Base-by-base conservation (phyloP, 2,329 filamentous ascomycete genomes). In the Curvularia eragrostidis region DNA sequence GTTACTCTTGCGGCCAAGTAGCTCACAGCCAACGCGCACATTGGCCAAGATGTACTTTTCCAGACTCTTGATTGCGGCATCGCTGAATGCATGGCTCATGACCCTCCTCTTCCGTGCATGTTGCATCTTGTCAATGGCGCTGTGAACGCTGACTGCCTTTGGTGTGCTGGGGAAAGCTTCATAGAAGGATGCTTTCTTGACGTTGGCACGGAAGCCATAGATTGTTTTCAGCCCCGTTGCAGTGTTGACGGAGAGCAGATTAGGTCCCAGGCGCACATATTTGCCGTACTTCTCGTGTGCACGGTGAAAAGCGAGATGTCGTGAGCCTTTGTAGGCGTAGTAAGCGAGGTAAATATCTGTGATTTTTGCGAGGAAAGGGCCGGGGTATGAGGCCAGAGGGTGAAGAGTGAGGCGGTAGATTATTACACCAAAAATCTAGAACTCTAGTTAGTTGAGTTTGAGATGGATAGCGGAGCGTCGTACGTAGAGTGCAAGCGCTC, bases 241-340 rank as follows among this genome's bases (percentile, higher is more conserved):
- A 53, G 87, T 88, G 81, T 95, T 94, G 79, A 96, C 86, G 1
- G 88, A 91, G 41, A 96, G 79, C 59, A 85, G 86, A 75, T 92
- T 91, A 43, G 91, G 91, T 0, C 89, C 90, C 64, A 89, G 91
- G 26, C 91, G 89, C n/a, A 94, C 89, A 49, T 87, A 75, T n/a
- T 63, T 61, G 1, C 90, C 90, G 69, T 96, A 93, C 71, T 84
- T 83, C 65, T 88, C 79, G 74, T 96, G 91, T 65, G 89, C 81
- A 28, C 84, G 81, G 79, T 87, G 87, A 68, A 92, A 88, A 69
- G 90, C 86, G 18, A 93, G 82, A 71, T 93, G 90, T 1, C 90
- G 84, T 64, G 90, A 87, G 51, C 90, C 91, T 68, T 86, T 88
- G 77, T 87, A 90, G 47, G 89, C 89, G 65, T 92, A 87, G 74